Conservation (phyloP, 345 rosid genomes). For the Melaleuca quinquenervia region DNA sequence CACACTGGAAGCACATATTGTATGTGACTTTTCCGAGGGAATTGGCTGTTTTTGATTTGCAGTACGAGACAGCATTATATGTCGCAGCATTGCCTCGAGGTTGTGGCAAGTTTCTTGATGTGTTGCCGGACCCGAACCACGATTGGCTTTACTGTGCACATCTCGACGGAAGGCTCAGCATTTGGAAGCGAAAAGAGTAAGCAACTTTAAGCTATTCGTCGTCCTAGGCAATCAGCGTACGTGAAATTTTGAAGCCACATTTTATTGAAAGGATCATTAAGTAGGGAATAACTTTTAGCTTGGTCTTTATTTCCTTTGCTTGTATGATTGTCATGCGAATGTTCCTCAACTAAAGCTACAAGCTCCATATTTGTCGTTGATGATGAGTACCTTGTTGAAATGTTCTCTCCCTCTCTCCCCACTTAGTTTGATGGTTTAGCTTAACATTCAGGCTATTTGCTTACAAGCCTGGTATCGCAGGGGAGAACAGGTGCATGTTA, state of each 20-base stretch:
- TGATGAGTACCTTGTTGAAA: background rate
- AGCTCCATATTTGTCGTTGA: background rate
- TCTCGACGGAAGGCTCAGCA: conserved; percentile 83
- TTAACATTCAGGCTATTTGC: conserved; percentile 8
- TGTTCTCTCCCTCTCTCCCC: background rate
- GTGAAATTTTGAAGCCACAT: background rate
- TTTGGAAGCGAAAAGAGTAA: conserved; percentile 91
- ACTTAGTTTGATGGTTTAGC: background rate
- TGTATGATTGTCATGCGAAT: background rate
- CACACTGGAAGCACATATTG: conserved; percentile 66
- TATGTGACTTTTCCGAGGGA: conserved; percentile 87
- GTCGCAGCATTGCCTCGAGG: conserved; percentile 69
- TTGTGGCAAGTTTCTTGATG: conserved; percentile 79
- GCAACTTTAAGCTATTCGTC: background rate
- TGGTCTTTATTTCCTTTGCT: background rate
- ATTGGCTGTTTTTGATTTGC: conserved; percentile 79
- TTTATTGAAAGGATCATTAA: background rate
- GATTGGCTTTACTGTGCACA: conserved; percentile 84
- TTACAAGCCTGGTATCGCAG: conserved; percentile 31
- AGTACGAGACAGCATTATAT: conserved; percentile 57
- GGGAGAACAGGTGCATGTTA: conserved; percentile 79
- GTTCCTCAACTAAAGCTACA: background rate
- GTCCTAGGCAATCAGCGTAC: background rate
- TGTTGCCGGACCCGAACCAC: conserved; percentile 68
- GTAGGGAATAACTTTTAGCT: background rate